Conservation (phyloP, 768 basidiomycete genomes). For the Lentinula aciculospora region DNA sequence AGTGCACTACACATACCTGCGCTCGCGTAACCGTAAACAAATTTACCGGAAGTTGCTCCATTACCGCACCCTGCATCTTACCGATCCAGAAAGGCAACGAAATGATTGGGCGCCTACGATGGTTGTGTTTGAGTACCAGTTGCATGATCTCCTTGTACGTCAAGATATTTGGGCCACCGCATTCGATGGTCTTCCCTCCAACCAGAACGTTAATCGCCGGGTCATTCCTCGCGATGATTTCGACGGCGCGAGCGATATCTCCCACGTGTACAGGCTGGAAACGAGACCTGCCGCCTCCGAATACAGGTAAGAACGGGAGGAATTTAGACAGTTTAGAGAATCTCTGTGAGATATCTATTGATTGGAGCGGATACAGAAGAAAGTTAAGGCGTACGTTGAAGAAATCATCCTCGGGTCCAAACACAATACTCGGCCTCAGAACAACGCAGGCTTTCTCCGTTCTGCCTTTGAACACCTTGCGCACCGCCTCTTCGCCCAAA, state of each 20-base stretch:
- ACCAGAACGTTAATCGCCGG: slow-evolving; percentile 32
- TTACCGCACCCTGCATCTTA: slow-evolving; percentile 54
- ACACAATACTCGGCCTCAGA: slow-evolving; percentile 67
- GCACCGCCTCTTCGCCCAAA: slow-evolving; percentile 51
- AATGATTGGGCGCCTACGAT: slow-evolving; percentile 50
- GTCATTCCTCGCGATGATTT: slow-evolving; percentile 47
- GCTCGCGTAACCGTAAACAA: slow-evolving; percentile 65
- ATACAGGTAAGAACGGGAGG: slow-evolving; percentile 72
- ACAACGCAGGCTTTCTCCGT: slow-evolving; percentile 40
- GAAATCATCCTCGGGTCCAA: slow-evolving; percentile 73
- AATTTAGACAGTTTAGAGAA: slow-evolving; percentile 56
- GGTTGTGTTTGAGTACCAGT: slow-evolving; percentile 49
- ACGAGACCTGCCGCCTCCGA: slow-evolving; percentile 56
- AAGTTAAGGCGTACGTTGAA: slow-evolving; percentile 47
- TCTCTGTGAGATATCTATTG: slow-evolving; percentile 30
- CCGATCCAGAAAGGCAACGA: slow-evolving; percentile 62
- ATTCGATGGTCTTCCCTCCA: slow-evolving; percentile 47
- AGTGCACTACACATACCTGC: slow-evolving; percentile 62
- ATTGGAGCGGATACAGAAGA: neutral
- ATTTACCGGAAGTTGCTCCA: slow-evolving; percentile 59
- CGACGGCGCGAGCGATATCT: slow-evolving; percentile 59
- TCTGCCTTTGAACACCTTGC: slow-evolving; percentile 29
- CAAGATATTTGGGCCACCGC: slow-evolving; percentile 40
- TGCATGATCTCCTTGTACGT: slow-evolving; percentile 67
- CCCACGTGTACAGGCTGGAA: slow-evolving; percentile 76